Percentiles rank a stretch among this genome's conserved stretches.
These are phyloP conservation scores for Aspergillus sp. DNA, from an alignment of 2,329 filamentous ascomycete genomes.

Conservation along the genomic window DNA sequence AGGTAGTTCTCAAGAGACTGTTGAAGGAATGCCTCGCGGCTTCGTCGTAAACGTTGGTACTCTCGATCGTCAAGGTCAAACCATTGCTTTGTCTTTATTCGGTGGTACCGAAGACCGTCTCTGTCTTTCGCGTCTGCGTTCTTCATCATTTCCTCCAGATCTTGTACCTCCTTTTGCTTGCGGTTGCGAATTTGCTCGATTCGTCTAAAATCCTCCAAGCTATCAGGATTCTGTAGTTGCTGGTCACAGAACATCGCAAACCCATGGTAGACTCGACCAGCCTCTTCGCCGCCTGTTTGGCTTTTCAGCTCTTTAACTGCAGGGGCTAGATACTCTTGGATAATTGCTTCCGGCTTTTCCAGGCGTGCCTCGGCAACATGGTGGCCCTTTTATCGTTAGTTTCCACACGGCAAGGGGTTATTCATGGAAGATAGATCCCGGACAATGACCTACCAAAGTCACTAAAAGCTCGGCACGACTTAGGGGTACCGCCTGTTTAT, in stretches of 20 bases:
- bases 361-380: constrained; percentile 86
- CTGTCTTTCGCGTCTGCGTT: constrained; percentile 52
- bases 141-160: constrained; percentile 63
- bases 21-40: constrained; percentile 77
- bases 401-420: not conserved
- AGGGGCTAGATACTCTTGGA: constrained; percentile 79
- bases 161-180: constrained; percentile 76
- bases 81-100: constrained; percentile 79
- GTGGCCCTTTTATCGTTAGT: constrained; percentile 58
- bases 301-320: constrained; percentile 79
- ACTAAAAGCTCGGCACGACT: constrained; percentile 78
- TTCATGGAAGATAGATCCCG: not conserved
- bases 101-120: constrained; percentile 58
- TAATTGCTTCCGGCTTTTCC: constrained; percentile 87
- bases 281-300: constrained; percentile 66
- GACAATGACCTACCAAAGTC: constrained; percentile 60
- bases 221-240: constrained; percentile 83
- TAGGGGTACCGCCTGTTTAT: constrained; percentile 69
- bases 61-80: constrained; percentile 87
- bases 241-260: constrained; percentile 95
- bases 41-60: constrained; percentile 73
- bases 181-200: constrained; percentile 75
- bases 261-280: constrained; percentile 87
- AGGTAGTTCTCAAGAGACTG: constrained; percentile 93
- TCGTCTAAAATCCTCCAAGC: constrained; percentile 78